phyloP scores from a whole-genome alignment of 768 basidiomycete species.

The Steccherinum ochraceum region DNA sequence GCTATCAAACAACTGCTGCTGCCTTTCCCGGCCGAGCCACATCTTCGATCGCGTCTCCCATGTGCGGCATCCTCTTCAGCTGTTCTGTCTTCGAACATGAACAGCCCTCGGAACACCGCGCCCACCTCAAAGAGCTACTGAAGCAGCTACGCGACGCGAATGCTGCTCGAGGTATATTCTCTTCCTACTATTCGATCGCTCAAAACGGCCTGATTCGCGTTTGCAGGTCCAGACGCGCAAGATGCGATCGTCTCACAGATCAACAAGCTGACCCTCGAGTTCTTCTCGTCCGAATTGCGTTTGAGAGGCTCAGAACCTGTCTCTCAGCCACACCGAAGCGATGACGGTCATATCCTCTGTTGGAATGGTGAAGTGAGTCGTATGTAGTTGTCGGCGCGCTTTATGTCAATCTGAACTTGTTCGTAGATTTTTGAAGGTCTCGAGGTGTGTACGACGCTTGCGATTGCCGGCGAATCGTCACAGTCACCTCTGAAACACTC shows the following conservation, averaged over 20 bases:
- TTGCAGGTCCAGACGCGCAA: slow-evolving; percentile 63
- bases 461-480: too few relatives aligned
- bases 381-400: background rate
- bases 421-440: slow-evolving; percentile 70
- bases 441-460: too few relatives aligned
- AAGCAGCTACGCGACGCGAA: slow-evolving; percentile 41
- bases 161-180: slow-evolving; percentile 54
- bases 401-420: background rate
- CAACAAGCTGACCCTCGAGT: slow-evolving; percentile 32
- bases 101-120: slow-evolving; percentile 3
- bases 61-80: slow-evolving; percentile 71
- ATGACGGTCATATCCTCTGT: slow-evolving; percentile 55
- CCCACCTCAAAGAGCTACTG: slow-evolving; percentile 19
- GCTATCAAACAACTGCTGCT: too few relatives aligned
- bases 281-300: slow-evolving; percentile 72
- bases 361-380: slow-evolving; percentile 78
- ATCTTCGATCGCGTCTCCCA: slow-evolving; percentile 20
- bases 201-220: too few relatives aligned
- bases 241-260: slow-evolving; percentile 22
- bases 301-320: slow-evolving; percentile 55
- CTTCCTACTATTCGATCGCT: too few relatives aligned
- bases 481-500: background rate
- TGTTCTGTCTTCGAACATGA: slow-evolving; percentile 18
- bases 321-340: slow-evolving; percentile 57
- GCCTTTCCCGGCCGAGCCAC: too few relatives aligned